Base-by-base conservation (phyloP, 2,329 filamentous ascomycete genomes). In the Talaromyces rugulosus region DNA sequence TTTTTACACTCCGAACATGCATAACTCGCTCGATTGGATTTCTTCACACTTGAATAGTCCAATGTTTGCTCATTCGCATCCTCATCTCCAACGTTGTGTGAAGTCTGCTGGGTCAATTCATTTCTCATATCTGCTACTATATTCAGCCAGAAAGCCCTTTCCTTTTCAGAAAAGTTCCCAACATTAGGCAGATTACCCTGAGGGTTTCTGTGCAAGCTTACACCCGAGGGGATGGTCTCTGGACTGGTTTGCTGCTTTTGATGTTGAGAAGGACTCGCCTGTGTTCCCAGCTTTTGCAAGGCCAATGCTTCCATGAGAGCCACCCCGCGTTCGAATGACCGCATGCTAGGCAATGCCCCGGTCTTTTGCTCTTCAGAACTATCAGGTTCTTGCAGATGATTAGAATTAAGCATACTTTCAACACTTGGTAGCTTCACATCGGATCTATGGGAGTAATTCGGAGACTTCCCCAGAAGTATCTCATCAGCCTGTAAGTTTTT, bases 281-380 rank as follows among this genome's bases (percentile, higher is more conserved):
- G 12, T 50, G 54, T 58, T 23, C 44, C 27, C 16, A 58, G 44
- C 30, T 40, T 40, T 55, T 40, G 50, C 54, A 62, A 6, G 33
- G 36, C 9, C 12, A 62, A 31, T 6, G 27, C 40, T 23, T 59
- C 36, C 28, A 36, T 54, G n/a, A 58, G 56, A 18, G 50, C 36
- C 28, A 51, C 51, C 11, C 40, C 51, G n/a, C 33, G 60, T 8
- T 62, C 51, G 18, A 62, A 54, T 27, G 51, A 33, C 5, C 53
- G 27, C 18, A 62, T 51, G 36, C 56, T 53, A 23, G 60, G 60
- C 8, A 62, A 18, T 6, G 27, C 14, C 28, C 50, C n/a, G 27
- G 6, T 7, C 50, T 23, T 23, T 23, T 31, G 36, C 7, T 77
- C 74, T 34, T 34, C 12, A n/a, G 9, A 16, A n/a, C 2, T 47